A percentile compares a stretch with the other conserved stretches of the same genome.
Evolutionary conservation across 1,139 yeast species (phyloP).

Genomic region (Candida neerlandica): DNA sequence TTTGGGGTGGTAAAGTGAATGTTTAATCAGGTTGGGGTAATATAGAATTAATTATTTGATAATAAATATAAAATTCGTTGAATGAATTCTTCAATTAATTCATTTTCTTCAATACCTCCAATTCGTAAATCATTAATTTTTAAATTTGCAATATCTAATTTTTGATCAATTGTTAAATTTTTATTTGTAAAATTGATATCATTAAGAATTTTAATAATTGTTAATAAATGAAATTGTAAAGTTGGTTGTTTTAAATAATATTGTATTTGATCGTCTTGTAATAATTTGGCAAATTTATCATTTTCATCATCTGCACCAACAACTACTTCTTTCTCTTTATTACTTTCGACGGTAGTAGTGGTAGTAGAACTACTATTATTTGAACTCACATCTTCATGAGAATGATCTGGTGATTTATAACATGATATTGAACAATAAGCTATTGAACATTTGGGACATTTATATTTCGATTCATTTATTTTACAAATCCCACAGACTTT

Average conservation of each 20-base stretch:
- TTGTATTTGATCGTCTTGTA: constrained; percentile 41
- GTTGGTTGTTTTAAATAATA: constrained; percentile 49
- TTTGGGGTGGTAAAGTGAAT: constrained; percentile 22
- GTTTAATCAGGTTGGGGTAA: too few relatives aligned
- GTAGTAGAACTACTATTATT: too few relatives aligned
- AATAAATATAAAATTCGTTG: constrained; percentile 13
- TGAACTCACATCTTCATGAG: constrained; percentile 6
- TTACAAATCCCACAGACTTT: constrained; percentile 39
- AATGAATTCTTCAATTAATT: constrained; percentile 63
- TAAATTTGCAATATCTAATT: constrained; percentile 58
- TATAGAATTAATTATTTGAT: neutral
- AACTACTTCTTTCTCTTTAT: neutral
- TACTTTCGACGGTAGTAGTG: constrained; percentile 1
- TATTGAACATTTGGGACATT: constrained; percentile 58
- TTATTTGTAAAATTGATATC: constrained; percentile 8
- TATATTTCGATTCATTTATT: constrained; percentile 49
- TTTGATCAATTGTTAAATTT: constrained; percentile 52
- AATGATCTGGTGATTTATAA: constrained; percentile 53
- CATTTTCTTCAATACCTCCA: constrained; percentile 68
- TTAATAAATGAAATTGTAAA: constrained; percentile 54
- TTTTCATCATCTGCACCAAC: neutral
- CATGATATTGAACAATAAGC: constrained; percentile 59
- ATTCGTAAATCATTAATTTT: constrained; percentile 60
- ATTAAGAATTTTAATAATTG: constrained; percentile 46
- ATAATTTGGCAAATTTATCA: constrained; percentile 18